A percentile compares a stretch with the other conserved stretches of the same genome.
phyloP scores from a whole-genome alignment of 164 flowering plant genomes.

The Cinnamomum micranthum region DNA sequence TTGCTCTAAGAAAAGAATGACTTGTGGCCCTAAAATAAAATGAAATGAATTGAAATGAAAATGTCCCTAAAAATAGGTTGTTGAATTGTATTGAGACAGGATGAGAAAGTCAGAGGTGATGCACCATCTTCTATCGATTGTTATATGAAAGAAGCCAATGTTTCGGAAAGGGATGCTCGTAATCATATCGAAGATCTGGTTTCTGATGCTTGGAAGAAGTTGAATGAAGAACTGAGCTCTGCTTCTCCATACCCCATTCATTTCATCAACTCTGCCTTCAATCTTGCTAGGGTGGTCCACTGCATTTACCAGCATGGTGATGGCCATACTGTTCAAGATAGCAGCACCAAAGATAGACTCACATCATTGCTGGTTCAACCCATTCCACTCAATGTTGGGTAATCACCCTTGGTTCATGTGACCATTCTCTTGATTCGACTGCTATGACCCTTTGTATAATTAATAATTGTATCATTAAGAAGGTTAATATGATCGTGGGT shows the following conservation, averaged over 20 bases:
- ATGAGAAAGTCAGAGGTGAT: constrained; percentile 20
- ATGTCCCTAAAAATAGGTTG: not conserved
- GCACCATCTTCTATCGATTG: constrained; percentile 14
- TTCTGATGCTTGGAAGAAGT: constrained; percentile 17
- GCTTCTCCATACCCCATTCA: constrained; percentile 1
- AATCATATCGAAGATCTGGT: constrained; percentile 6
- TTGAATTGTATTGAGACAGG: constrained; percentile 3
- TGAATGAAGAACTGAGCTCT: constrained; percentile 8
- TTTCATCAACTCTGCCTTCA: constrained; percentile 4
- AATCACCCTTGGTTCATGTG: too few relatives aligned
- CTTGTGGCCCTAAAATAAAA: too few relatives aligned
- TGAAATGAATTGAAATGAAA: too few relatives aligned
- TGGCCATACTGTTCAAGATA: constrained; percentile 9
- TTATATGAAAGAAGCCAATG: constrained; percentile 13
- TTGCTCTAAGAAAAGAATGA: too few relatives aligned
- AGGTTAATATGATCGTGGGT: too few relatives aligned
- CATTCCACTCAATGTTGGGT: not conserved
- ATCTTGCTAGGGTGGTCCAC: constrained; percentile 12
- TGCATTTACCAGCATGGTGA: constrained; percentile 14
- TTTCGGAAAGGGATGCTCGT: constrained; percentile 13
- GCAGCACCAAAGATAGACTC: not conserved
- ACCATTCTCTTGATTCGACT: too few relatives aligned
- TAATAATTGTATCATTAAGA: too few relatives aligned
- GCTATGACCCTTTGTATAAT: too few relatives aligned
- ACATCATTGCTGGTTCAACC: not conserved